These are phyloP conservation scores for Paramecium sexaurelia DNA, from an alignment of 73 alveolate species.

Conservation along the genomic window DNA sequence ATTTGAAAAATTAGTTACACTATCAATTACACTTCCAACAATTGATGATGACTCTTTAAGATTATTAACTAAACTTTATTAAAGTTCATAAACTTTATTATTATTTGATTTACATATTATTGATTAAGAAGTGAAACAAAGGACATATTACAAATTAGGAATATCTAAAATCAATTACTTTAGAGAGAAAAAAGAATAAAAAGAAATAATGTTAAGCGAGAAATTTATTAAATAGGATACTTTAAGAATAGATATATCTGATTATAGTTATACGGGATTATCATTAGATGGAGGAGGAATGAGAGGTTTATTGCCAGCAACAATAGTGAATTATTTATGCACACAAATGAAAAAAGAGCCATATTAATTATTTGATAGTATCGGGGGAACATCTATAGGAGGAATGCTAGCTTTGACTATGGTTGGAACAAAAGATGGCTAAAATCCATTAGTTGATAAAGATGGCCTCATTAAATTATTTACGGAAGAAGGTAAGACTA, in stretches of 20 bases:
- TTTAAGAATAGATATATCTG: background rate
- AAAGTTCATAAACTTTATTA: background rate
- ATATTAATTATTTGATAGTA: constrained; percentile 49
- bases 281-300: constrained; percentile 68
- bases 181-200: background rate
- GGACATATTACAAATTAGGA: background rate
- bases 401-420: constrained; percentile 60
- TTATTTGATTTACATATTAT: background rate
- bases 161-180: background rate
- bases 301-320: constrained; percentile 67
- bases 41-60: background rate
- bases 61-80: background rate
- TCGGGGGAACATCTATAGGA: constrained; percentile 70
- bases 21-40: background rate
- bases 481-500: constrained; percentile 22
- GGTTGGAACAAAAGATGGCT: constrained; percentile 52
- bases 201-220: background rate
- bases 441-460: constrained; percentile 42
- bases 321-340: constrained; percentile 52
- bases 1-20: background rate
- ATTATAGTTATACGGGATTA: constrained; percentile 45
- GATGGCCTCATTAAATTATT: constrained; percentile 44
- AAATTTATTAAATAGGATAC: background rate
- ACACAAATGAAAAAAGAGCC: constrained; percentile 48
- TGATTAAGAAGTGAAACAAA: background rate